phyloP scores from a whole-genome alignment of 1,284 basidiomycete species.

The Pyrrhoderma lamaoense region DNA sequence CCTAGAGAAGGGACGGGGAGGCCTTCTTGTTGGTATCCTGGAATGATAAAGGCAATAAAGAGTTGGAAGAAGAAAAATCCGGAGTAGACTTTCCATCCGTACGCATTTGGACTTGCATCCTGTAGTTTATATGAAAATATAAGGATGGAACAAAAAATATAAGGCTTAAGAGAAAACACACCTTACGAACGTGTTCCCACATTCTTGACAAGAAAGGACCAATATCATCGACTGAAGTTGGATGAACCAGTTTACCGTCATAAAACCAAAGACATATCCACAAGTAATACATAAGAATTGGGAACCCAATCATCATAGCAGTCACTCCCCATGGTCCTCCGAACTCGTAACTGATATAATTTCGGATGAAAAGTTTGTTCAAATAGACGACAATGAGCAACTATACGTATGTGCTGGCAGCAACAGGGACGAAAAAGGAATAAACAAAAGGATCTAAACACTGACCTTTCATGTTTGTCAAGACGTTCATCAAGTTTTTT shows the following conservation, averaged over 20 bases:
- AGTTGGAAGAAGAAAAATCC: conserved; percentile 89
- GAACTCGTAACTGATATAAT: conserved; percentile 87
- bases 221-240: conserved; percentile 66
- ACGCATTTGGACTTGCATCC: conserved; percentile 87
- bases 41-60: conserved; percentile 83
- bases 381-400: conserved; percentile 2
- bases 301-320: conserved; percentile 94
- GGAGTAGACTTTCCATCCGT: conserved; percentile 85
- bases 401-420: background rate
- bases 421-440: too few relatives aligned
- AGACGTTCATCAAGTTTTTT: conserved; percentile 63
- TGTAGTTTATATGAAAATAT: conserved; percentile 27
- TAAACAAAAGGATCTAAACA: conserved; percentile 14
- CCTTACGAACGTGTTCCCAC: conserved; percentile 77
- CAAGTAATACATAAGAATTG: conserved; percentile 92
- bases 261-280: conserved; percentile 98
- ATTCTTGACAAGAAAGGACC: conserved; percentile 76
- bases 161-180: conserved; percentile 31
- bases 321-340: conserved; percentile 89
- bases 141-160: background rate
- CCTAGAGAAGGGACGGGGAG: conserved; percentile 87
- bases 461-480: conserved; percentile 68
- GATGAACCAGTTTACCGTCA: conserved; percentile 80
- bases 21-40: conserved; percentile 90
- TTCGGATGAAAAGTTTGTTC: too few relatives aligned